A percentile compares a stretch with the other conserved stretches of the same genome.
phyloP scores from a whole-genome alignment of 2,329 filamentous ascomycete genomes.

The Calonectria pseudoreteaudii region DNA sequence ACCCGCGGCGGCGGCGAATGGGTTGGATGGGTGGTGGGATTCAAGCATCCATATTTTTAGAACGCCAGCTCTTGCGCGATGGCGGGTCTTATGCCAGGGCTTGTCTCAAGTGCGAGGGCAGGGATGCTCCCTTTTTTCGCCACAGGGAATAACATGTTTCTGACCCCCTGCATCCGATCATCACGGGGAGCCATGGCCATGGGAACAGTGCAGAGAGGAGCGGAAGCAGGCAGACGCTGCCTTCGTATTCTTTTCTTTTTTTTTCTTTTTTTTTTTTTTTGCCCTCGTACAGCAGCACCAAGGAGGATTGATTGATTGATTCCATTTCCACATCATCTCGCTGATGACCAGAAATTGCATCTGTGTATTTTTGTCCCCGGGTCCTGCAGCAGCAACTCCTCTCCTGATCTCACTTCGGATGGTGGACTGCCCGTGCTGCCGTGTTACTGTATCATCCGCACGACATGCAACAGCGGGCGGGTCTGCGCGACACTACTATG shows the following conservation, averaged over 20 bases:
- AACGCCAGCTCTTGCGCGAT: conserved; percentile 6
- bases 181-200: conserved; percentile 2
- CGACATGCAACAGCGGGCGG: conserved; percentile 1
- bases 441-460: conserved; percentile 5
- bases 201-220: background rate
- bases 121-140: conserved; percentile 8
- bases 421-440: background rate
- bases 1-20: background rate
- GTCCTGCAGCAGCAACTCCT: background rate
- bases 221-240: background rate
- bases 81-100: conserved; percentile 2
- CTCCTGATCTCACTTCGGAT: background rate
- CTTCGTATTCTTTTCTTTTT: background rate
- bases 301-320: background rate
- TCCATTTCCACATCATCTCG: background rate
- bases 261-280: too few species aligned
- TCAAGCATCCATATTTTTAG: conserved; percentile 20
- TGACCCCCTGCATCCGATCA: conserved; percentile 18
- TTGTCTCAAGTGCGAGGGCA: conserved; percentile 12
- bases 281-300: background rate
- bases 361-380: background rate
- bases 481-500: background rate
- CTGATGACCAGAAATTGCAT: background rate
- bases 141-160: conserved; percentile 9
- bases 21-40: conserved; percentile 6